Evolutionary conservation across 1,284 basidiomycete genomes (phyloP), one percentile per base, ranked within the genome.

Genomic region (Tilletia caries): DNA sequence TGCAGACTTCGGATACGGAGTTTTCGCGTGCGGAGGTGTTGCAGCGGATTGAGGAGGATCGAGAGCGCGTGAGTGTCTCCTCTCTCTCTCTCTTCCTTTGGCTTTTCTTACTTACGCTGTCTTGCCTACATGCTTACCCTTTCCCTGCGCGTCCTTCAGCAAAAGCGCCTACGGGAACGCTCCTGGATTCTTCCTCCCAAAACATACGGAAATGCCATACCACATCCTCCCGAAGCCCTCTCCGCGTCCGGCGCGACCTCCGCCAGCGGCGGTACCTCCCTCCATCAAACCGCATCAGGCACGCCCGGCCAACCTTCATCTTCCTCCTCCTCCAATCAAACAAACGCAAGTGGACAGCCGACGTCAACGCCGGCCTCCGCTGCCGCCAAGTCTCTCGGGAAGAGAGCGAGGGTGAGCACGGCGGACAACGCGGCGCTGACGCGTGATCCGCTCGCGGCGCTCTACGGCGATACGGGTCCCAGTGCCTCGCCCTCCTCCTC

Each of bases 31-130:
- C 86, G 50, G 93, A 96, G 71, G 89, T 94, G 32, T 88, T 93
- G 73, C 89, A 91, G 60, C 89, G 93, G 3, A 95, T 97, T 72
- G 94, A 97, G 82, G 94, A 95, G 78, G 95, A 97, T 83, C 87
- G 94, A 1, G 94, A 97, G 82, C 88, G 95, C 41, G 86, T 86
- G 52, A 68, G 84, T 73, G 23, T 25, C 27, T 12, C 4, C 34
- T 25, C 54, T 29, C 10, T 25, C 20, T 25, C 25, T 44, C 32
- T 18, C 6, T 12, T 18, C 50, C 10, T 44, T 10, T 5, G 10
- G 18, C 20, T 65, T 65, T 41, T 6, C 37, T 41, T 41, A 6
- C 37, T 41, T 41, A 6, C 37, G 8, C 60, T 69, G 25, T 29
- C 37, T 60, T 8, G 27, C 5, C 29, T 62, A 52, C 43, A 41